Conservation (phyloP, 2,329 filamentous ascomycete species). For the Ceratocystis eucalypticola region DNA sequence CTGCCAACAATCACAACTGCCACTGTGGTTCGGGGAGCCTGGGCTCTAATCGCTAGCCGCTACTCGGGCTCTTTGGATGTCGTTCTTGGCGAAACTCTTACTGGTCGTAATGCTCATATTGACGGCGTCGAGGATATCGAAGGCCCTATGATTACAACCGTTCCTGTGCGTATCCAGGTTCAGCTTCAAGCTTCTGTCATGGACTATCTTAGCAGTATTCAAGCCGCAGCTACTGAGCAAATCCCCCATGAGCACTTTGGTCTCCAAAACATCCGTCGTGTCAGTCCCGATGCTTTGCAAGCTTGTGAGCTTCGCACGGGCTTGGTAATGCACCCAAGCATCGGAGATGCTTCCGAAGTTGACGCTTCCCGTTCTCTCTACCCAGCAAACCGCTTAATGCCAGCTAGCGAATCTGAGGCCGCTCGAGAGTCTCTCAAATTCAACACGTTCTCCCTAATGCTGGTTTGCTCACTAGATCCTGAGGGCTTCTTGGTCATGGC, state of each 20-base stretch:
- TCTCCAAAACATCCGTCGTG: conserved; percentile 43
- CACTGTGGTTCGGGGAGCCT: conserved; percentile 44
- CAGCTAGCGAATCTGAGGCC: conserved; percentile 41
- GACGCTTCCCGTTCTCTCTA: conserved; percentile 21
- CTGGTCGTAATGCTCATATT: conserved; percentile 40
- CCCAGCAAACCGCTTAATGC: conserved; percentile 40
- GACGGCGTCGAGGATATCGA: conserved; percentile 40
- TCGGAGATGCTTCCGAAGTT: conserved; percentile 22
- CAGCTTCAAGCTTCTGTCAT: conserved; percentile 30
- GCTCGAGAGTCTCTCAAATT: conserved; percentile 47
- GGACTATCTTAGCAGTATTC: conserved; percentile 43
- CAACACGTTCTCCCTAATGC: conserved; percentile 48
- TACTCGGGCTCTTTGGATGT: conserved; percentile 41
- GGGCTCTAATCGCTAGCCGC: conserved; percentile 41
- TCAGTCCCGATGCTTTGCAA: conserved; percentile 40
- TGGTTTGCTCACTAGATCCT: conserved; percentile 48
- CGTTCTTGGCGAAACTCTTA: conserved; percentile 46
- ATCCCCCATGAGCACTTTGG: conserved; percentile 54
- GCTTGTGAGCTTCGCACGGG: conserved; percentile 44
- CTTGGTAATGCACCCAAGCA: conserved; percentile 39
- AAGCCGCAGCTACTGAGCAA: conserved; percentile 41
- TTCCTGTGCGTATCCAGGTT: conserved; percentile 40
- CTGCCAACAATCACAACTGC: conserved; percentile 34
- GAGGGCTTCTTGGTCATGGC: conserved; percentile 46
- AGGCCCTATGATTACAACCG: conserved; percentile 47